Base-by-base conservation (phyloP, 2,329 filamentous ascomycete species). In the Talaromyces sp. region DNA sequence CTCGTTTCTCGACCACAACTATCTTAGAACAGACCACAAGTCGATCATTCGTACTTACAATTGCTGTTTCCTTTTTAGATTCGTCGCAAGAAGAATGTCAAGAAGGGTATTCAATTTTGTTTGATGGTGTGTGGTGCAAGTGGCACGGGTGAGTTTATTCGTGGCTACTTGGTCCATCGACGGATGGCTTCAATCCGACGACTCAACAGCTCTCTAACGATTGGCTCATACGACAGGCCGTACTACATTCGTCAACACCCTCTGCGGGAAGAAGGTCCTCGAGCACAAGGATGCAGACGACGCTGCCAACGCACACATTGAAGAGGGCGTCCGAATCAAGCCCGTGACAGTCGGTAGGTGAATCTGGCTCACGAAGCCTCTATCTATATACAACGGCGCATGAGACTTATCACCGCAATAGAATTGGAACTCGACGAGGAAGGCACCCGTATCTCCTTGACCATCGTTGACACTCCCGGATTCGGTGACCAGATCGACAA, bases 41-140 rank as follows among this genome's bases (percentile, higher is more conserved):
- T 37, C n/a, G n/a, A 4, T 35, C 14, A 11, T 37, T 2, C 7
- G 46, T 58, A 52, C 56, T 46, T 42, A 55, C 61, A 40, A 59
- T 59, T 35, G n/a, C 21, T 31, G 18, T 59, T 46, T 33, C 31
- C 14, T 12, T 21, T 21, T 81, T 95, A 96, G 90, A 93, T 97
- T 79, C 93, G 95, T 82, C 90, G 92, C 82, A 99, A 99, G 93
- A 99, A 99, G 91, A 98, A 99, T 86, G 93, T 99, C 83, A 97
- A 97, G 90, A 97, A 97, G 87, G 95, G 95, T 77, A 98, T 99
- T 77, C 95, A 99, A 85, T 99, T 99, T 84, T 98, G 93, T 81
- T 82, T 99, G 86, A 99, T 99, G 95, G 95, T 99, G 75, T 98
- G 95, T 78, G 95, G 95, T 83, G 95, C 95, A 77, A 98, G 93